phyloP scores from a whole-genome alignment of 73 alveolate species.

The Paramecium sexaurelia region DNA sequence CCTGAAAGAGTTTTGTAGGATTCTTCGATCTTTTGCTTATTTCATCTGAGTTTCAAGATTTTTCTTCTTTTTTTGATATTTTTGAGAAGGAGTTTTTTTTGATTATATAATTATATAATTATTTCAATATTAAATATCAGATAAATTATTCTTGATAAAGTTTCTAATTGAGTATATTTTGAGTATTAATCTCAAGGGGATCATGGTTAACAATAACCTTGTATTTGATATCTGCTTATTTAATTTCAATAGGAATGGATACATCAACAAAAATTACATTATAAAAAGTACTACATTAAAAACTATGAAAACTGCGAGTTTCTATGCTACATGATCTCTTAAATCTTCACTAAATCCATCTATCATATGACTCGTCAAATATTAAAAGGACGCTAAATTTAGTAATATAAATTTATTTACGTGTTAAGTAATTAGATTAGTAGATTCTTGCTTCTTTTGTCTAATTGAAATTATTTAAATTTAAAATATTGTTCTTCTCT shows the following conservation, averaged over 20 bases:
- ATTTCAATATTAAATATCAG: constrained; percentile 27
- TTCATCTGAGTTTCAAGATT: constrained; percentile 14
- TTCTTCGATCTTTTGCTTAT: constrained; percentile 82
- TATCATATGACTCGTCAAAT: neutral
- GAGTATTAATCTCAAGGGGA: constrained; percentile 20
- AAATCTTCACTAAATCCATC: neutral
- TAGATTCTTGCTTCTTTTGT: constrained; percentile 37
- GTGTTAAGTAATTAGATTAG: neutral
- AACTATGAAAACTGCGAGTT: neutral
- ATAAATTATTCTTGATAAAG: neutral
- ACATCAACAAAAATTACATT: neutral
- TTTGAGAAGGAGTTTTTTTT: neutral
- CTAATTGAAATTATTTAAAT: constrained; percentile 33
- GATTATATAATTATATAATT: neutral
- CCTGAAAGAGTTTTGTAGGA: constrained; percentile 93
- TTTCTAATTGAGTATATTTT: neutral
- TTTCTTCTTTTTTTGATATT: neutral
- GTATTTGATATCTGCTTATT: neutral
- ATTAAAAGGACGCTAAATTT: neutral
- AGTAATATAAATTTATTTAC: neutral
- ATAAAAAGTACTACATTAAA: neutral
- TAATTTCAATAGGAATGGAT: neutral
- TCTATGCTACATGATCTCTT: neutral
- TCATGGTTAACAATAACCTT: neutral
- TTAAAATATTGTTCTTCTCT: neutral